Conservation (phyloP, 768 basidiomycete genomes). For the Suillus alpinus region DNA sequence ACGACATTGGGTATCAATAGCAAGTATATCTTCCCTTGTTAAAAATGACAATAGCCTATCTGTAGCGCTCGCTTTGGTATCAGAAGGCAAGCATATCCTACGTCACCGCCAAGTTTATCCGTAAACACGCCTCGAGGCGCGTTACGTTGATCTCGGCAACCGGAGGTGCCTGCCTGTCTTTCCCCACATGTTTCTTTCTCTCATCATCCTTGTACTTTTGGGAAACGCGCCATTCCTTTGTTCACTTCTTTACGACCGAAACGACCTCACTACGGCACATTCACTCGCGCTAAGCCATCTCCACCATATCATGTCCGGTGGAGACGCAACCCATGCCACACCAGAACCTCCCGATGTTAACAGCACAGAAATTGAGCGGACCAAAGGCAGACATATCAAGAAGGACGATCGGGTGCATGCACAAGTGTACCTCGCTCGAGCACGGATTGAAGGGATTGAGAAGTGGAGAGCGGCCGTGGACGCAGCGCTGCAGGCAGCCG, state of each 20-base stretch:
- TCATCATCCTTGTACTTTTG: not conserved
- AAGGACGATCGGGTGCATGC: not conserved
- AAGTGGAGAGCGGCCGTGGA: slow-evolving; percentile 1
- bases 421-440: not conserved
- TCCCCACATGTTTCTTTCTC: not conserved
- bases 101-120: not conserved
- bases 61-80: not conserved
- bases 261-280: not conserved
- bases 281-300: not conserved
- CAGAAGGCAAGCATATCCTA: not conserved
- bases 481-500: slow-evolving; percentile 3
- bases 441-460: slow-evolving; percentile 1
- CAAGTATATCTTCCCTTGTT: not conserved
- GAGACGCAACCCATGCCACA: not conserved
- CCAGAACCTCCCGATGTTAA: not conserved
- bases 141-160: not conserved
- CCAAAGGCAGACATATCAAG: not conserved
- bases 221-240: not conserved
- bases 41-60: not conserved
- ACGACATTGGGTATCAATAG: not conserved
- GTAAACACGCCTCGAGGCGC: not conserved
- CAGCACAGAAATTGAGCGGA: not conserved
- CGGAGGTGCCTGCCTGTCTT: not conserved
- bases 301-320: slow-evolving; percentile 1
- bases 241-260: slow-evolving; percentile 1